Percentiles rank a stretch among this genome's conserved stretches.
These are phyloP conservation scores for Torulaspora maleeae DNA, from an alignment of 805 yeast genomes.

Conservation along the genomic window DNA sequence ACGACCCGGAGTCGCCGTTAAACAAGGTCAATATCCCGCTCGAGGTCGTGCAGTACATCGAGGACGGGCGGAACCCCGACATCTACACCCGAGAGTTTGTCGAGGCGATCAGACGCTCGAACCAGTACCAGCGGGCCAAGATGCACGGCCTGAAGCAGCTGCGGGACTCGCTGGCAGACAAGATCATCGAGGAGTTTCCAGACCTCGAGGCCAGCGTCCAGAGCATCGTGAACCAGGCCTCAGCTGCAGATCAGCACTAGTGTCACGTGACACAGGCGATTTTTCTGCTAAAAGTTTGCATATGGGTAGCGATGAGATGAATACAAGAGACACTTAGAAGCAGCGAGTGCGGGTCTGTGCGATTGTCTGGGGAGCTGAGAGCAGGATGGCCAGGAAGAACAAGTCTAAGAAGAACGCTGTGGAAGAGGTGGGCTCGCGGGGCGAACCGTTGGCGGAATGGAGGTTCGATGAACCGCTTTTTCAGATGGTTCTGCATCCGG, in stretches of 20 bases:
- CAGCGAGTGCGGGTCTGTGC: not conserved
- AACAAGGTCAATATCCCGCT: constrained; percentile 55
- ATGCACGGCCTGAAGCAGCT: constrained; percentile 63
- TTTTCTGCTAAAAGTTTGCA: not conserved
- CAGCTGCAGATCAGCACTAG: not conserved
- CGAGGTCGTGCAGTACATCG: constrained; percentile 87
- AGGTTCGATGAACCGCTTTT: constrained; percentile 62
- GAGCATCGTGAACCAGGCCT: constrained; percentile 45
- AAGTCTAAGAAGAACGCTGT: constrained; percentile 18
- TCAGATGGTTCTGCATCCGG: constrained; percentile 73
- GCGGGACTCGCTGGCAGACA: constrained; percentile 60
- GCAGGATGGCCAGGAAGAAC: constrained; percentile 9
- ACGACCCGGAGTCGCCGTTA: constrained; percentile 34
- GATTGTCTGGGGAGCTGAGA: not conserved
- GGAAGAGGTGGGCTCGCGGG: constrained; percentile 11
- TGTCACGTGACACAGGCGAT: constrained; percentile 1
- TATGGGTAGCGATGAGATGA: not conserved
- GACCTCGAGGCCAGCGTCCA: constrained; percentile 58
- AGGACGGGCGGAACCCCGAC: constrained; percentile 95
- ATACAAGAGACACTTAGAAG: not conserved
- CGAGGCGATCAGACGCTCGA: constrained; percentile 85
- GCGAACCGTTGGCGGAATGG: constrained; percentile 37
- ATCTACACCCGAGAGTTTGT: constrained; percentile 95
- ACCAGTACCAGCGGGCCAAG: constrained; percentile 83
- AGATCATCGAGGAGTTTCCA: constrained; percentile 74